Evolutionary conservation across 768 basidiomycete species (phyloP).

Genomic region (Lactarius tabidus): DNA sequence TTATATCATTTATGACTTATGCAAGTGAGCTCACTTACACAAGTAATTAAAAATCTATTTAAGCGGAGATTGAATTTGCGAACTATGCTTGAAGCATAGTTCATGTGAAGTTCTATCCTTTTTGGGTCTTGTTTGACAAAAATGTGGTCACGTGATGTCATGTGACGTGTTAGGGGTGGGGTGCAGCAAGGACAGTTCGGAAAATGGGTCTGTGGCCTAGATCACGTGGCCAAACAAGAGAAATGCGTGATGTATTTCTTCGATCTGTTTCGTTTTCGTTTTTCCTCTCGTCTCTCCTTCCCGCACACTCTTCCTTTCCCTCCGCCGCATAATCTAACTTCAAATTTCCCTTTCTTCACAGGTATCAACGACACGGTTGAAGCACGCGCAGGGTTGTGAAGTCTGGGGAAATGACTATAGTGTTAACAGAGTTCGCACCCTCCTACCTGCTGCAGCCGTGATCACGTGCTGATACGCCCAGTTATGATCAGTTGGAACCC

Average conservation of each 20-base stretch:
- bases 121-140: no score
- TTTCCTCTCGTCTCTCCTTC: background rate
- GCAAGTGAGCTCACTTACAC: no score
- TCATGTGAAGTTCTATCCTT: no score
- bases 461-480: background rate
- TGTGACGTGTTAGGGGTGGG: no score
- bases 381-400: constrained; percentile 38
- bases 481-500: constrained; percentile 40
- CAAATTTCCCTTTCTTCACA: constrained; percentile 22
- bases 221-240: constrained; percentile 42
- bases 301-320: background rate
- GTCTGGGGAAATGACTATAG: constrained; percentile 43
- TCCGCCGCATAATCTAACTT: background rate
- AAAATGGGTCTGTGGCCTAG: constrained; percentile 51
- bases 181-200: no score
- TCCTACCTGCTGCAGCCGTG: background rate
- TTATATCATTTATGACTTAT: no score
- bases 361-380: constrained; percentile 45
- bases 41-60: no score
- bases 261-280: constrained; percentile 29
- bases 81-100: no score
- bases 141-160: no score
- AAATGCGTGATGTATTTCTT: constrained; percentile 50
- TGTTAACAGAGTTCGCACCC: constrained; percentile 32
- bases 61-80: no score